These are phyloP conservation scores for Cocos nucifera DNA, from an alignment of 176 grass and related monocot genomes.

Conservation along the genomic window DNA sequence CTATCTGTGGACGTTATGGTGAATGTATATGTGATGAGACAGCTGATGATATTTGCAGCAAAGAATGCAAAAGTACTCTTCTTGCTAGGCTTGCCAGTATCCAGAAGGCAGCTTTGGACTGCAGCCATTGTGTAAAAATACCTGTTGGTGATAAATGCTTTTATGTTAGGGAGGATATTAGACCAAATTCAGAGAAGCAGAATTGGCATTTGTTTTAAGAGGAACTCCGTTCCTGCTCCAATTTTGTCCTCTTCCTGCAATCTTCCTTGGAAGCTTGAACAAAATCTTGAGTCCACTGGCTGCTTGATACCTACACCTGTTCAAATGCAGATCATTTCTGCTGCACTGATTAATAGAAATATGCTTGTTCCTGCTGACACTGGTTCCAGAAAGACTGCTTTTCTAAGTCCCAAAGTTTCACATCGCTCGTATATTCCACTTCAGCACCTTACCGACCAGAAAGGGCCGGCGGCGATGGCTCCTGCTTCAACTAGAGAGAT, in stretches of 20 bases:
- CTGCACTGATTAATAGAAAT: slow-evolving; percentile 56
- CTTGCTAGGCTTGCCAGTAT: no score
- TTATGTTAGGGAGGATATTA: slow-evolving; percentile 51
- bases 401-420: slow-evolving; percentile 77
- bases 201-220: slow-evolving; percentile 65
- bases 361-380: slow-evolving; percentile 83
- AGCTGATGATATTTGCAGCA: no score
- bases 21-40: no score
- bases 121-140: slow-evolving; percentile 42
- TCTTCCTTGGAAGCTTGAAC: slow-evolving; percentile 63
- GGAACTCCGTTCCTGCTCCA: slow-evolving; percentile 41
- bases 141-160: slow-evolving; percentile 55
- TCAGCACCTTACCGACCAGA: slow-evolving; percentile 16
- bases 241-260: slow-evolving; percentile 58
- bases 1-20: no score
- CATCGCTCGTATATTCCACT: slow-evolving; percentile 30
- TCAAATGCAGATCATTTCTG: slow-evolving; percentile 91
- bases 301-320: slow-evolving; percentile 79
- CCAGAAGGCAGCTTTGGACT: not conserved
- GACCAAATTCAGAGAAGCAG: slow-evolving; percentile 46
- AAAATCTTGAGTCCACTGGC: slow-evolving; percentile 72
- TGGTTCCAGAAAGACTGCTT: slow-evolving; percentile 84
- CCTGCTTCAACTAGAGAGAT: slow-evolving; percentile 86
- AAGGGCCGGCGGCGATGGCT: slow-evolving; percentile 53
- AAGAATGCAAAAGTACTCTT: no score